Evolutionary conservation across 2,329 filamentous ascomycete genomes (phyloP), one percentile per base, ranked within the genome.

Genomic region (Sphaerulina musiva): DNA sequence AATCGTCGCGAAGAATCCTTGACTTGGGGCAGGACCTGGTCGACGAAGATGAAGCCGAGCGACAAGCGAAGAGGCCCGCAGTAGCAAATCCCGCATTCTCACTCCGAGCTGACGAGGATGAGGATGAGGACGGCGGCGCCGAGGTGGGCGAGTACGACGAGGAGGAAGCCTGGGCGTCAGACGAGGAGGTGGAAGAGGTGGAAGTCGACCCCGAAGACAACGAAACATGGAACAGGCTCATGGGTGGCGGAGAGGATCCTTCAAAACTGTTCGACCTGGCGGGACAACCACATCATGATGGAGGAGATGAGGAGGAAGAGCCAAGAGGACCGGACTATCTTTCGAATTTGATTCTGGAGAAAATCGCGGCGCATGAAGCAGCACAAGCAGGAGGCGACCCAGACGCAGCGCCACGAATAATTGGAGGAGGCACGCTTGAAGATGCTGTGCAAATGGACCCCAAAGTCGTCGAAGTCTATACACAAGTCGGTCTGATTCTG

Each of bases 391-490:
- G 72, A 23, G 72, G 79, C 50, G 72, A 75, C 55, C 78, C 77
- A 32, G 75, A 80, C 49, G 78, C 77, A n/a, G 70, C 79, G 0
- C 78, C 81, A 2, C 87, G 91, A 14, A 64, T 68, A 34, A 62
- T 62, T 52, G 69, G 71, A 26, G 80, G 79, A 34, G 77, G 81
- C 51, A 80, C 78, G 0, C 79, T 83, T 1, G 87, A 93, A 60
- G 91, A 95, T 58, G 87, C 89, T 17, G 84, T 89, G 46, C 87
- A 95, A 68, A 78, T 98, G 48, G 90, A 90, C 2, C 85, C 85
- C 42, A 96, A 95, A 73, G 90, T 96, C 11, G 80, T 96, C 12
- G 92, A 97, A 68, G 92, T 95, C 12, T 97, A 95, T 71, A 86
- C 87, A 57, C 95, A 95, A 83, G 85, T 95, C 63, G 92, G 91